A percentile compares a stretch with the other conserved stretches of the same genome.
Conservation (phyloP, 176 grass and related monocot species). For the Tuctoria greenei region DNA sequence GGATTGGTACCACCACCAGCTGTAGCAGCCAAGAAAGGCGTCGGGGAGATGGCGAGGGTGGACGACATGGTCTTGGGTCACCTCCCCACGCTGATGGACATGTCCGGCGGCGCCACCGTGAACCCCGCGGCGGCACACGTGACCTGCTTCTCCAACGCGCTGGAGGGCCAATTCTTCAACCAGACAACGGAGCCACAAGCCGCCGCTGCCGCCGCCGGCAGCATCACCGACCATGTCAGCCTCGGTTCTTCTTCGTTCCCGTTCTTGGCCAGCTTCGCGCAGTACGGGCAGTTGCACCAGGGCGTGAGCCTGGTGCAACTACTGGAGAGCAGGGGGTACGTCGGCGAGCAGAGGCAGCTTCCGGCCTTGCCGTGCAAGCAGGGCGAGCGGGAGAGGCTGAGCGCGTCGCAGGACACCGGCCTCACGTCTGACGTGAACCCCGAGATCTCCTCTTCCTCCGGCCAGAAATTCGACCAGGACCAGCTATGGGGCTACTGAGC, state of each 20-base stretch:
- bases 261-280: conserved; percentile 21
- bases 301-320: conserved; percentile 58
- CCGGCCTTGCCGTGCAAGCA: conserved; percentile 3
- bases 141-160: conserved; percentile 91
- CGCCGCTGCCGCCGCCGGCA: neutral
- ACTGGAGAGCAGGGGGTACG: conserved; percentile 41
- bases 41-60: conserved; percentile 5
- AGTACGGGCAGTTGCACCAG: conserved; percentile 8
- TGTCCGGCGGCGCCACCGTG: conserved; percentile 30
- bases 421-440: conserved; percentile 68
- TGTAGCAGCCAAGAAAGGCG: conserved; percentile 8
- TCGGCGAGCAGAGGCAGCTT: neutral
- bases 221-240: neutral
- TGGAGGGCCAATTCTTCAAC: conserved; percentile 56
- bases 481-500: conserved; percentile 48
- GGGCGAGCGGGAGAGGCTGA: conserved; percentile 37
- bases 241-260: conserved; percentile 13
- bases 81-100: conserved; percentile 54
- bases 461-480: conserved; percentile 42
- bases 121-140: conserved; percentile 49
- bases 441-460: conserved; percentile 60
- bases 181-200: neutral
- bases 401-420: conserved; percentile 57
- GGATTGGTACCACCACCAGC: neutral
- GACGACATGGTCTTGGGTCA: neutral